Conservation (phyloP, 352 stramenopile species). For the Ophiocytium majus region DNA sequence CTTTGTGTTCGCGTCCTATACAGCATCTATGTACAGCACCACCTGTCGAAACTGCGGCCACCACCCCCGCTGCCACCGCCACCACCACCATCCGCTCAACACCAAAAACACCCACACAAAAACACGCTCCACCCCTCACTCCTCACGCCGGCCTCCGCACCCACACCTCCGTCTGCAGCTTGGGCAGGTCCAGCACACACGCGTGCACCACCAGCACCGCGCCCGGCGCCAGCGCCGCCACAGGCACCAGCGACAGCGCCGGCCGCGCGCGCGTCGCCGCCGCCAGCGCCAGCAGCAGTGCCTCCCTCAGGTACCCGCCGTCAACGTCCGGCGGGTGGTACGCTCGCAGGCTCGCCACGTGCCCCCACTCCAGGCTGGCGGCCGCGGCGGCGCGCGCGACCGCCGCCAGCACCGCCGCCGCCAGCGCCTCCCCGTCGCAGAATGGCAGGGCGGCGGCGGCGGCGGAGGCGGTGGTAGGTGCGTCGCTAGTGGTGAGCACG, state of each 20-base stretch:
- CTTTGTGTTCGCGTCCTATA: no score
- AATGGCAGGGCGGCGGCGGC: neutral
- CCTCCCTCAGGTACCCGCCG: constrained; percentile 26
- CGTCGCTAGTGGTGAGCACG: no score
- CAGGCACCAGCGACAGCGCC: constrained; percentile 41
- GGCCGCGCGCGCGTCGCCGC: constrained; percentile 30
- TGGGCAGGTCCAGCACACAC: constrained; percentile 28
- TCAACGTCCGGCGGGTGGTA: constrained; percentile 28
- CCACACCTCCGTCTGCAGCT: constrained; percentile 46
- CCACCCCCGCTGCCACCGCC: neutral
- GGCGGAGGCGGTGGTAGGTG: neutral
- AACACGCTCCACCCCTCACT: neutral
- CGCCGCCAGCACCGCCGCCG: constrained; percentile 3
- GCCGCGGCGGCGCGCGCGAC: constrained; percentile 14
- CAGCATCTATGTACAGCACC: no score
- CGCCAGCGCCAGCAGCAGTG: constrained; percentile 36
- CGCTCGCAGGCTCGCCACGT: constrained; percentile 41
- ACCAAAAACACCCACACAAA: neutral
- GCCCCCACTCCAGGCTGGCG: constrained; percentile 26
- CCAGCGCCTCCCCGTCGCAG: neutral
- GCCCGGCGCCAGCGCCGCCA: constrained; percentile 18
- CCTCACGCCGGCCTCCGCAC: constrained; percentile 26
- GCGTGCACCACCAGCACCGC: constrained; percentile 20
- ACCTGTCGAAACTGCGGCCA: neutral
- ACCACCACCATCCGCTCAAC: no score